Base-by-base conservation (phyloP, 164 flowering plant genomes). In the Protea cynaroides region DNA sequence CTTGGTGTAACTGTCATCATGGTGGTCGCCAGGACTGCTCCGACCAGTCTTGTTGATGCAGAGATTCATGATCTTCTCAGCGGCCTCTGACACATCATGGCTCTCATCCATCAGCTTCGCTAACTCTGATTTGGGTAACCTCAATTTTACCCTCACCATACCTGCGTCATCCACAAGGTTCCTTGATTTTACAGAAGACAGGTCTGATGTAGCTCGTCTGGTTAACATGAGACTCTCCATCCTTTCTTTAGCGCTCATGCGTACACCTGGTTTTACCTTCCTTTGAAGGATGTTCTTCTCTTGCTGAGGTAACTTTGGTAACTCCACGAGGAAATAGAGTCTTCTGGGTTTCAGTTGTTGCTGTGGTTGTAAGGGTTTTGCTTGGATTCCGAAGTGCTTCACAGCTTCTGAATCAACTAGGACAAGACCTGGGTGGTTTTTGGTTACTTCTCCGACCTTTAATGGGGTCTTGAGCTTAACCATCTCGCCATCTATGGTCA, bases 191-290 rank as follows among this genome's bases (percentile, higher is more conserved):
- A 75, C 24, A 13, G 65, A 43, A 10, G 84, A 57, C 3, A 83
- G 67, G 59, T 85, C 86, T 6, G 84, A 82, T 1, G 51, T 68
- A 37, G 87, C 83, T 47, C 84, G 70, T 18, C 84, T 56, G 0
- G 81, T 24, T 69, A 84, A 44, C 81, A 62, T 78, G 8, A 84
- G 70, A 58, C 75, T 75, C 70, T 85, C 85, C 24, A 85, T 79
- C 75, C 84, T 61, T 69, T 84, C 89, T 62, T 78, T 79, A 12
- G 89, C 89, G 40, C 76, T 71, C 84, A 77, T 78, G 62, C 77
- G 60, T 4, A 81, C 75, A 14, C 72, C 81, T 23, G 84, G 81
- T 38, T 78, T 64, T 0, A 75, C 78, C 66, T 79, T 65, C 51
- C 81, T 68, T 0, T 84, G 66, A 1, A 47, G 34, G 5, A 29